These are phyloP conservation scores for Penicillium sp. DNA, from an alignment of 2,329 filamentous ascomycete species.

Conservation along the genomic window DNA sequence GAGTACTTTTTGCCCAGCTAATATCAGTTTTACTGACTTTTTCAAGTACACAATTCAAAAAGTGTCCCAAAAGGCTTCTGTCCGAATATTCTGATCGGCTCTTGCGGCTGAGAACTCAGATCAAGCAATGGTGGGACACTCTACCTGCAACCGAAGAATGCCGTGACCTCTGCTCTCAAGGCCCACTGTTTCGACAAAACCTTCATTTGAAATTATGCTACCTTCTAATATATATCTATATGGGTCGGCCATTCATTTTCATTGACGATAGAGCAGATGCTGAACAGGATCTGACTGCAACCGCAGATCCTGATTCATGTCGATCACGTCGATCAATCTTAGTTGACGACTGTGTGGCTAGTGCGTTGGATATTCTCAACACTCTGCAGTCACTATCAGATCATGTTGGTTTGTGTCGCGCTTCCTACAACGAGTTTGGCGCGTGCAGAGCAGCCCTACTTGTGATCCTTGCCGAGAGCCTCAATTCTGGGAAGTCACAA, in stretches of 20 bases:
- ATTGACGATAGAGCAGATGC: conserved; percentile 26
- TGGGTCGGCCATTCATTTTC: conserved; percentile 56
- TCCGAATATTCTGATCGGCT: conserved; percentile 39
- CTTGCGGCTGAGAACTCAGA: conserved; percentile 34
- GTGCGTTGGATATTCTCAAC: conserved; percentile 52
- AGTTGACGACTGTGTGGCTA: conserved; percentile 55
- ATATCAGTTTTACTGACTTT: conserved; percentile 12
- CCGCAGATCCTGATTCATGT: conserved; percentile 13
- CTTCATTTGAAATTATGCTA: conserved; percentile 55
- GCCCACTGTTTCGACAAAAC: conserved; percentile 49
- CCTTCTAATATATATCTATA: conserved; percentile 54
- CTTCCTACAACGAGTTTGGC: conserved; percentile 58
- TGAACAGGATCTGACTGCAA: conserved; percentile 14
- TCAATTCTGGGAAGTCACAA: conserved; percentile 36
- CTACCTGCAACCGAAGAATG: conserved; percentile 37
- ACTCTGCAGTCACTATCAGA: conserved; percentile 51
- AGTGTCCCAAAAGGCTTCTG: conserved; percentile 37
- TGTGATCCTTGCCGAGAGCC: conserved; percentile 44
- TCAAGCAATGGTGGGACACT: conserved; percentile 43
- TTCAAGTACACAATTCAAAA: conserved; percentile 38
- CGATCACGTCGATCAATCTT: conserved; percentile 37
- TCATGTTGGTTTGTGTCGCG: conserved; percentile 54
- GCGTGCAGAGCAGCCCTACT: conserved; percentile 57
- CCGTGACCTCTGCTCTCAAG: conserved; percentile 40
- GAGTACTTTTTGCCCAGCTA: conserved; percentile 19